These are phyloP conservation scores for Picochlorum sp. DNA, from an alignment of 139 green algal genomes.

Conservation along the genomic window DNA sequence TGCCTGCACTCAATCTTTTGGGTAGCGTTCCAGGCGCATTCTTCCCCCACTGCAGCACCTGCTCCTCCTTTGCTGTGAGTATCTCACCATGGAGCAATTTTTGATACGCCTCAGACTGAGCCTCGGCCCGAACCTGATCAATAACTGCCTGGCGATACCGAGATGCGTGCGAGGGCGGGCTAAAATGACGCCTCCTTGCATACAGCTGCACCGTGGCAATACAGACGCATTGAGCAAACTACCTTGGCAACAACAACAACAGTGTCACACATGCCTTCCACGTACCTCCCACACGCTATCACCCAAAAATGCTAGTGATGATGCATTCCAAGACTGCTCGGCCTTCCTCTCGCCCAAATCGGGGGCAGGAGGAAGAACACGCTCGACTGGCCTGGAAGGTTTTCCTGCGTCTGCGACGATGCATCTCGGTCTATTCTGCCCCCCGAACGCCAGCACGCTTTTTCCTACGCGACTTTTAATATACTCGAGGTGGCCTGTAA, in stretches of 20 bases:
- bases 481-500: no score
- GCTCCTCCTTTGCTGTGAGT: constrained; percentile 32
- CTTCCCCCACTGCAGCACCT: constrained; percentile 51
- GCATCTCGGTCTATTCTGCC: no score
- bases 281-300: constrained; percentile 47
- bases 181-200: constrained; percentile 35
- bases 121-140: constrained; percentile 42
- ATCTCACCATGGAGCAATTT: constrained; percentile 26
- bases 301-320: constrained; percentile 43
- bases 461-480: no score
- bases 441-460: no score
- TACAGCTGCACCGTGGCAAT: constrained; percentile 38
- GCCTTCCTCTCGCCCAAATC: constrained; percentile 27
- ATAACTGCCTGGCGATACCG: constrained; percentile 37
- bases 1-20: constrained; percentile 29
- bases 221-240: background rate
- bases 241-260: background rate
- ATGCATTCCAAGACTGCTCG: constrained; percentile 34
- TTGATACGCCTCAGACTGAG: constrained; percentile 31
- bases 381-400: background rate
- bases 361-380: constrained; percentile 20
- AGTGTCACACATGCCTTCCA: background rate
- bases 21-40: constrained; percentile 44
- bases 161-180: constrained; percentile 24
- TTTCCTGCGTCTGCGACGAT: no score